These are phyloP conservation scores for Ascochyta viciae-villosae DNA, from an alignment of 2,329 filamentous ascomycete species.

Conservation along the genomic window DNA sequence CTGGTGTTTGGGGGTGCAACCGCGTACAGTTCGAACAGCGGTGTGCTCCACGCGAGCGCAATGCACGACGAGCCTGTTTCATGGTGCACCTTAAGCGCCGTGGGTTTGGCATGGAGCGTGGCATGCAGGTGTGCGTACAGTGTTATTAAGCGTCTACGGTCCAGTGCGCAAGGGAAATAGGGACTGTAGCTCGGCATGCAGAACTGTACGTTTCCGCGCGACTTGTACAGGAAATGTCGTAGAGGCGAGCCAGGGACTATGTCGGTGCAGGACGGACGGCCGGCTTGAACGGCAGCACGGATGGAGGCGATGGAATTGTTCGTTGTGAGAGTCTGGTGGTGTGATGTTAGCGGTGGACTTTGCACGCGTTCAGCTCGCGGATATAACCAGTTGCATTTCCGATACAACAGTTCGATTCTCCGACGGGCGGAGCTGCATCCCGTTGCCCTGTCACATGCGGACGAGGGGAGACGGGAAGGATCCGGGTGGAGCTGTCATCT, in stretches of 20 bases:
- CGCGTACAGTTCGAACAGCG: conserved; percentile 91
- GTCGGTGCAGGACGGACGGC: conserved; percentile 74
- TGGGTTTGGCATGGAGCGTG: conserved; percentile 81
- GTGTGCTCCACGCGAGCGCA: conserved; percentile 88
- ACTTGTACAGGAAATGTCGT: conserved; percentile 96
- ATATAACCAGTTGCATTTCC: not conserved
- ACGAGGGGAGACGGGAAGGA: not conserved
- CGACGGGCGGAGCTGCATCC: not conserved
- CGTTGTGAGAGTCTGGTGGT: conserved; percentile 71
- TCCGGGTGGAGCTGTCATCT: not conserved
- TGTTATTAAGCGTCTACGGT: conserved; percentile 70
- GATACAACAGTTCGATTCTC: not conserved
- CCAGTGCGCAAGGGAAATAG: conserved; percentile 66
- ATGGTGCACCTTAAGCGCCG: conserved; percentile 86
- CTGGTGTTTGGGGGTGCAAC: conserved; percentile 77
- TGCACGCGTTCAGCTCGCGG: not conserved
- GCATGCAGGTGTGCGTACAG: conserved; percentile 87
- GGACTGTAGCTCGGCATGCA: conserved; percentile 84
- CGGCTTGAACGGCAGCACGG: conserved; percentile 70
- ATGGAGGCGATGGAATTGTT: conserved; percentile 80
- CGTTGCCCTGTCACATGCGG: not conserved
- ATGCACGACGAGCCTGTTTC: conserved; percentile 73
- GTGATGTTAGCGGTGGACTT: not conserved
- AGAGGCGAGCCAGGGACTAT: conserved; percentile 82
- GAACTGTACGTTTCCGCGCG: conserved; percentile 92